Base-by-base conservation (phyloP, 2,329 filamentous ascomycete genomes). In the Drechslerella dactyloides region DNA sequence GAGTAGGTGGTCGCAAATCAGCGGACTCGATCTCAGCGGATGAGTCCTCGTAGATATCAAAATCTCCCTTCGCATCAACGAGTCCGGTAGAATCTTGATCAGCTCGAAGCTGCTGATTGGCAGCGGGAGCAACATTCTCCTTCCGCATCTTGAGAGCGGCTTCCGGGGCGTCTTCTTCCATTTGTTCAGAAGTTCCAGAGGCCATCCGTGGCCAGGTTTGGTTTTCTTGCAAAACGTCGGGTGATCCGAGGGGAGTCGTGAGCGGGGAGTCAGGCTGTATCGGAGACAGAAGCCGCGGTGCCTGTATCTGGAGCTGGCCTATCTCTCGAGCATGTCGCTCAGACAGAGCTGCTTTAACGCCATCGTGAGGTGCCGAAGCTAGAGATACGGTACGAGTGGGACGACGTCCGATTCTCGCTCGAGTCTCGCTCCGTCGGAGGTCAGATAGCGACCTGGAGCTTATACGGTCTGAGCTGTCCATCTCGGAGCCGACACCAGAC, bases 51-150 rank as follows among this genome's bases (percentile, higher is more conserved):
- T 40, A 13, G n/a, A n/a, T 7, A 21, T 15, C 33, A 40, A 17
- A 24, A 5, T 24, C 17, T 15, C 40, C 44, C 30, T 42, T 52
- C 13, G 23, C 35, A 7, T 23, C 42, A 23, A 21, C 13, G n/a
- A 42, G 21, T 7, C 15, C 15, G 19, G 48, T 2, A 42, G 35
- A 33, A 3, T 33, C 27, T 8, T 4, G 30, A 7, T 46, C 35
- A 6, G 35, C 1, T 15, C n/a, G 30, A 13, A 19, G 1, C 21
- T 55, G 50, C 13, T 55, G 37, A 19, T 11, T 56, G 27, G 44
- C 17, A 6, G 11, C 19, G 1, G 65, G 65, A 6, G 65, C 65
- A 1, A 69, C 27, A 54, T 69, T 69, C 27, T 69, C 65, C 19
- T 69, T 69, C 13, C n/a, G 35, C 46, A 50, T 37, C 50, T 51